phyloP scores from a whole-genome alignment of 169 alveolate species.

The Blepharisma undulans region DNA sequence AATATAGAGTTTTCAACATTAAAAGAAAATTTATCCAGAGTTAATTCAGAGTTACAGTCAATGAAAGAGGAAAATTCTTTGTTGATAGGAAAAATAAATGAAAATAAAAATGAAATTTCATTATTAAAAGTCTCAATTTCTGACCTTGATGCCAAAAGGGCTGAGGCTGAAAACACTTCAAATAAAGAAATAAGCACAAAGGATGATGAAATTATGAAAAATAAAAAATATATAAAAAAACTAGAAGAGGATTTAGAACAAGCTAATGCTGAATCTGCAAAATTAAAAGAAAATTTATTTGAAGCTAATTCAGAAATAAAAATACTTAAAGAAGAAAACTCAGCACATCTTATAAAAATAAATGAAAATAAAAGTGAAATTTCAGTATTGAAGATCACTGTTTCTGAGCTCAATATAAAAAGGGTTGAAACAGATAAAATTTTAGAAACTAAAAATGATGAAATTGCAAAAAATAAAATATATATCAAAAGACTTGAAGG shows the following conservation, averaged over 20 bases:
- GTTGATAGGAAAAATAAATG: too few species aligned
- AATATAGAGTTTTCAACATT: too few species aligned
- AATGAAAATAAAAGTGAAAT: too few species aligned
- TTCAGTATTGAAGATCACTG: not conserved
- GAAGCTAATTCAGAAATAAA: not conserved
- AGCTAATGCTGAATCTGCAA: not conserved
- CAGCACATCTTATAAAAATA: not conserved
- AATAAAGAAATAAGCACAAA: not conserved
- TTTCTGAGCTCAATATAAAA: not conserved
- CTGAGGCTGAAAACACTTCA: not conserved
- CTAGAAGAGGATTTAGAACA: not conserved
- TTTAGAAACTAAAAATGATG: not conserved
- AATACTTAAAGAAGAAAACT: not conserved
- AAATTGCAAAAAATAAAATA: too few species aligned
- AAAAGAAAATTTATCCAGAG: too few species aligned
- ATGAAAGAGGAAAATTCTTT: too few species aligned
- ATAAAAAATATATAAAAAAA: not conserved
- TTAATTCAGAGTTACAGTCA: too few species aligned
- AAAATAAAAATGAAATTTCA: too few species aligned
- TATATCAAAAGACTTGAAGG: not conserved
- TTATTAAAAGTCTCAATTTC: too few species aligned
- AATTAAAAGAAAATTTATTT: not conserved
- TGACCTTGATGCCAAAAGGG: not conserved
- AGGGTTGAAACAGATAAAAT: not conserved
- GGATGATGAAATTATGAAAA: not conserved